Evolutionary conservation across 179 eudicot species (phyloP).

Genomic region (Dionaea muscipula): DNA sequence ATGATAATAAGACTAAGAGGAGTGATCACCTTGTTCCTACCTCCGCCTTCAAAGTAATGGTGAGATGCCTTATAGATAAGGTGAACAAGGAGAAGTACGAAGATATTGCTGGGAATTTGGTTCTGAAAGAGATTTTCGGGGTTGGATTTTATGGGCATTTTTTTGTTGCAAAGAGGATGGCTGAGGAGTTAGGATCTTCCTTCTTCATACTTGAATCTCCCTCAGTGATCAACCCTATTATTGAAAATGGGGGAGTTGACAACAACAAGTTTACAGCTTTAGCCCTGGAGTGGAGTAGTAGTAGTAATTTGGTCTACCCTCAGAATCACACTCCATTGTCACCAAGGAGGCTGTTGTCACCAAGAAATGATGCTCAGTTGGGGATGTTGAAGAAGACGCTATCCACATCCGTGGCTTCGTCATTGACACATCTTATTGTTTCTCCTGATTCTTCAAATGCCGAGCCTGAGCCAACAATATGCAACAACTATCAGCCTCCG

Average conservation of each 20-base stretch:
- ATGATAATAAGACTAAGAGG: constrained; percentile 14
- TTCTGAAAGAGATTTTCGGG: constrained; percentile 78
- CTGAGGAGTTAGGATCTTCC: constrained; percentile 63
- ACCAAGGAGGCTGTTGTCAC: constrained; percentile 26
- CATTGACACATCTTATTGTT: constrained; percentile 8
- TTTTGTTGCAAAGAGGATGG: constrained; percentile 47
- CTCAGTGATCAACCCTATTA: constrained; percentile 6
- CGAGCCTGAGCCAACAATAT: constrained; percentile 17
- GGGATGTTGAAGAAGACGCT: constrained; percentile 47
- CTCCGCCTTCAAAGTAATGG: constrained; percentile 53
- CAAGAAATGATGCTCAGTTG: constrained; percentile 36
- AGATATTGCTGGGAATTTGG: constrained; percentile 62
- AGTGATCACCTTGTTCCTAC: constrained; percentile 76
- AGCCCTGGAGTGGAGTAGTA: constrained; percentile 33
- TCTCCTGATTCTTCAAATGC: constrained; percentile 20
- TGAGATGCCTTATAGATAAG: constrained; percentile 60
- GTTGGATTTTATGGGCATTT: constrained; percentile 60
- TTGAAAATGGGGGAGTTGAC: constrained; percentile 14
- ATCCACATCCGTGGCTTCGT: constrained; percentile 24
- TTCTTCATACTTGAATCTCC: constrained; percentile 67
- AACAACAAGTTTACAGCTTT: constrained; percentile 26
- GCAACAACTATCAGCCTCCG: constrained; percentile 60
- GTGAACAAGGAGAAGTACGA: constrained; percentile 53
- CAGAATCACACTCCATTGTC: constrained; percentile 25
- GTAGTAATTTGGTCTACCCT: constrained; percentile 39